Evolutionary conservation across 495 filamentous ascomycete species (phyloP), one percentile per base, ranked within the genome.

Genomic region (Talaromyces ruber): DNA sequence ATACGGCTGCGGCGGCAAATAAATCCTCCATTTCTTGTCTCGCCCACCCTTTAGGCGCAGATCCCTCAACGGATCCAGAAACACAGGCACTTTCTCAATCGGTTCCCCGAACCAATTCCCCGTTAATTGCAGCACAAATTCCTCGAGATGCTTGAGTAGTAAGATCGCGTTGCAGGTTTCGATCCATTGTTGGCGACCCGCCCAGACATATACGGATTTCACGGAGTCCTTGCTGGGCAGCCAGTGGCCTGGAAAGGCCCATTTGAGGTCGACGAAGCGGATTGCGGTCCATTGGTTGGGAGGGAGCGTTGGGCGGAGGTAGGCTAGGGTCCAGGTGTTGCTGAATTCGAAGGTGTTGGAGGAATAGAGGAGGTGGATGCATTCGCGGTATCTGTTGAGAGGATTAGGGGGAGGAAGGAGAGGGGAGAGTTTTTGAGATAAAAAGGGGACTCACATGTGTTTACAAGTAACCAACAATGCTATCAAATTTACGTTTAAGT

Each of bases 181-280:
- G 26, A 71, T 57, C 77, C 77, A 80, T 63, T 78, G 76, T 53
- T 68, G 66, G 12, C 72, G 72, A 26, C 77, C 75, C 1, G 76
- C 76, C 43, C 72, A 70, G 58, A 79, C 72, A 51, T 80, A 80
- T 0, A 80, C 67, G 14, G 69, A 57, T 56, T 76, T 76, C 24
- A 80, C 77, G 55, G 77, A 72, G 64, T 80, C 77, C 61, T 80
- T 80, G 65, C 67, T 74, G 6, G 77, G 77, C 0, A 80, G 71
- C 74, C 76, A 77, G 61, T 79, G 76, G 61, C 76, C 77, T 0
- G 74, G 74, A 59, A 80, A 80, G 0, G 77, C 75, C 75, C 75
- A 79, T 71, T 74, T 71, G 16, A 80, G 72, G 43, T 77, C 75
- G 55, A 80, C 66, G 34, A 39, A 47, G 59, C 73, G 75, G 52